Base-by-base conservation (phyloP, 78 protist genomes). In the Chrysochromulina tobinii region DNA sequence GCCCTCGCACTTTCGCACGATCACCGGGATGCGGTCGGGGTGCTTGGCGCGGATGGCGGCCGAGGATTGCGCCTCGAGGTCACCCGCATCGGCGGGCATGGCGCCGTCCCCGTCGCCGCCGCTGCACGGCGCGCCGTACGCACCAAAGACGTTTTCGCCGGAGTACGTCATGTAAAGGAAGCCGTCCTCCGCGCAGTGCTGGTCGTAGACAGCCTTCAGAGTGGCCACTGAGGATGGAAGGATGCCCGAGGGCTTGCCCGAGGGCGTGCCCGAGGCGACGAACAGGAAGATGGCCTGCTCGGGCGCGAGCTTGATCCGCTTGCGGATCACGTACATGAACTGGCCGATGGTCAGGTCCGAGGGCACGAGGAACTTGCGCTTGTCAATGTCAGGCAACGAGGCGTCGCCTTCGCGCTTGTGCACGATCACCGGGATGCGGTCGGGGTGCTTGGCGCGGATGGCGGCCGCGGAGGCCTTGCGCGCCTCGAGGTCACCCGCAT, bases 141-240 rank as follows among this genome's bases (percentile, higher is more conserved):
- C 38, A 38, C 38, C 38, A 38, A 38, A 38, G 38, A 38, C 38
- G 38, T 94, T 94, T 84, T 97, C 97, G 0, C 97, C 96, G 9
- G 77, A 25, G 94, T 96, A 97, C 15, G 92, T 95, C 25, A 97
- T 66, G 84, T 97, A 97, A 27, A 97, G 81, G 95, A 97, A 97
- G 77, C 99, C 99, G 87, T 98, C 99, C 77, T 97, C 98, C 87
- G 97, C 99, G 95, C 96, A 96, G 81, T 96, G 92, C 91, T 95
- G 94, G 55, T 98, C 97, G 81, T 98, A 98, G 51, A 98, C 87
- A 55, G 69, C 67, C 1, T 96, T 91, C 94, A 98, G 97, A 21
- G 91, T 83, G 18, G 97, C 93, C 1, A 93, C 97, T 1, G 98
- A 97, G 51, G 97, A 96, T 6, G 96, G 96, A 23, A 96, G 38